A percentile compares a stretch with the other conserved stretches of the same genome.
phyloP scores from a whole-genome alignment of 768 basidiomycete species.

The Gloeopeniophorella convolvens region DNA sequence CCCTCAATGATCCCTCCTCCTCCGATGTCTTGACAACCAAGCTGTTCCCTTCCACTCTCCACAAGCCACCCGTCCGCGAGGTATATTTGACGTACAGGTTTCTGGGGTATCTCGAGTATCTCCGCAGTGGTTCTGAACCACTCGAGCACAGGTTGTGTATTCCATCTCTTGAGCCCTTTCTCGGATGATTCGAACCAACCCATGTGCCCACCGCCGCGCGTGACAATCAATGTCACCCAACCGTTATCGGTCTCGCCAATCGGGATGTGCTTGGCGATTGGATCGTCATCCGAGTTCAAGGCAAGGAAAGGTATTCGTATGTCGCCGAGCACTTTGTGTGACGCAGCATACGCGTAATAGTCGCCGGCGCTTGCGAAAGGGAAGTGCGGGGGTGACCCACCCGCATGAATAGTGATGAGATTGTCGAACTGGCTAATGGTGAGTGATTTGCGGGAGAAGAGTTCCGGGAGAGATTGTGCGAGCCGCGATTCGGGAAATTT shows the following conservation, averaged over 20 bases:
- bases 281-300: conserved; percentile 80
- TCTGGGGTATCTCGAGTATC: conserved; percentile 37
- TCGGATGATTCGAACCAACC: conserved; percentile 68
- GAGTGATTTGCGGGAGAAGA: conserved; percentile 44
- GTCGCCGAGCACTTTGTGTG: conserved; percentile 51
- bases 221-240: conserved; percentile 58
- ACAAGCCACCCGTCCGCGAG: conserved; percentile 46
- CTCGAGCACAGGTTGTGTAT: conserved; percentile 64
- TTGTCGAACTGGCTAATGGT: conserved; percentile 56
- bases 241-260: conserved; percentile 44
- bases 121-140: conserved; percentile 62
- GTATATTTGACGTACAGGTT: conserved; percentile 31
- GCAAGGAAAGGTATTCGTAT: conserved; percentile 70
- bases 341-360: conserved; percentile 52
- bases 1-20: conserved; percentile 35
- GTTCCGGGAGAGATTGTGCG: conserved; percentile 40
- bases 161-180: conserved; percentile 47
- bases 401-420: conserved; percentile 57
- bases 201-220: conserved; percentile 70
- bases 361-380: conserved; percentile 40
- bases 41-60: conserved; percentile 49
- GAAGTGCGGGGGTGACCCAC: conserved; percentile 49
- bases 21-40: conserved; percentile 55
- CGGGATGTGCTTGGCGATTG: conserved; percentile 63
- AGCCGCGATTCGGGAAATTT: conserved; percentile 46